These are phyloP conservation scores for Coemansia sp. DNA, from an alignment of 192 early-diverging fungal species.

Conservation along the genomic window DNA sequence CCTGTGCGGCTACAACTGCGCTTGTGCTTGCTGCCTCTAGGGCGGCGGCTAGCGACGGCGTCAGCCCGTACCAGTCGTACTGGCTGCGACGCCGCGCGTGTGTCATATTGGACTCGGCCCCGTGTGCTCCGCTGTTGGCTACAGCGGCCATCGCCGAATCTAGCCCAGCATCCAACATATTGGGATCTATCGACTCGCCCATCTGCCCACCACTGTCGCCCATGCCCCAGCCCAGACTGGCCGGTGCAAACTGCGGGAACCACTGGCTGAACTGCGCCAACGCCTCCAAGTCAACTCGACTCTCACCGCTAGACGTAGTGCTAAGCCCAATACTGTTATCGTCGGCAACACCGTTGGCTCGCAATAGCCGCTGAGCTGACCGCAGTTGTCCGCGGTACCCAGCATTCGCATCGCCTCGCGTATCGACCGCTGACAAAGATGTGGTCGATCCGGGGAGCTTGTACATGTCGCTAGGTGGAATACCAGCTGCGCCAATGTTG, in stretches of 20 bases:
- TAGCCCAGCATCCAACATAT: constrained; percentile 48
- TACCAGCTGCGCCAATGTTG: neutral
- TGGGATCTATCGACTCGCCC: constrained; percentile 50
- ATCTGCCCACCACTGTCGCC: constrained; percentile 15
- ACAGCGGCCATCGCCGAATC: constrained; percentile 5
- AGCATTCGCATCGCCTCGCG: neutral
- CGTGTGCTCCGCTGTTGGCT: neutral
- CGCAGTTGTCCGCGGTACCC: constrained; percentile 37
- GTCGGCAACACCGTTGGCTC: constrained; percentile 49
- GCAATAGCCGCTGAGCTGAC: constrained; percentile 47
- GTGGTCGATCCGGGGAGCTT: constrained; percentile 4
- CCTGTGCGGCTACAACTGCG: constrained; percentile 15
- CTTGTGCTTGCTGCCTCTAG: constrained; percentile 39
- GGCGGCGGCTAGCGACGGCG: constrained; percentile 46
- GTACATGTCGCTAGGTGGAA: constrained; percentile 6
- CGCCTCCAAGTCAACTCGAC: constrained; percentile 40
- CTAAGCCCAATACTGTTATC: constrained; percentile 56
- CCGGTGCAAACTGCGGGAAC: constrained; percentile 43
- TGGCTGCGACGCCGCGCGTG: constrained; percentile 53
- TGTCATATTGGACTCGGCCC: constrained; percentile 17
- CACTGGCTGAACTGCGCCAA: constrained; percentile 51
- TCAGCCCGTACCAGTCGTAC: constrained; percentile 56
- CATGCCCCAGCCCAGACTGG: constrained; percentile 32
- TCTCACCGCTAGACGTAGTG: constrained; percentile 30
- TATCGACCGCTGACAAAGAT: neutral